Evolutionary conservation across 371 early-diverging fungal genomes (phyloP).

Genomic region (Mortierella polycephala): DNA sequence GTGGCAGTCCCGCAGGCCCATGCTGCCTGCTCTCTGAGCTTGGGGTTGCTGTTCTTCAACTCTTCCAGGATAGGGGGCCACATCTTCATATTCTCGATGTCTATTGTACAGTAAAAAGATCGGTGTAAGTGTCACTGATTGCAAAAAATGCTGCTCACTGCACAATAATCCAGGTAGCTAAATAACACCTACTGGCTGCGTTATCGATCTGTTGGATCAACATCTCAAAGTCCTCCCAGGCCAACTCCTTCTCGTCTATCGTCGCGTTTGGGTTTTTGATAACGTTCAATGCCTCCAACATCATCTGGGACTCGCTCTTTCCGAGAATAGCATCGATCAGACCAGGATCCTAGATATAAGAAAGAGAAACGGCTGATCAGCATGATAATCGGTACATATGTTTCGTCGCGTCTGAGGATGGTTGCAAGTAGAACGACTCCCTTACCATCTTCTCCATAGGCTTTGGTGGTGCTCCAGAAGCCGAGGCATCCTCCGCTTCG

Average conservation of each 20-base stretch:
- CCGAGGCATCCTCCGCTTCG: constrained; percentile 74
- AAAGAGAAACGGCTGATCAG: background rate
- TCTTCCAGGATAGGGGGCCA: constrained; percentile 84
- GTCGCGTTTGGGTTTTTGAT: constrained; percentile 67
- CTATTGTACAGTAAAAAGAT: constrained; percentile 41
- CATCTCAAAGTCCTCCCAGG: constrained; percentile 94
- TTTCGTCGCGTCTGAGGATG: too few species aligned
- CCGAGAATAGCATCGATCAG: constrained; percentile 93
- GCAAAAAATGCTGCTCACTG: background rate
- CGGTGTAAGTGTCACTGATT: background rate
- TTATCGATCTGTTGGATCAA: constrained; percentile 96
- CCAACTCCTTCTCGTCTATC: constrained; percentile 77
- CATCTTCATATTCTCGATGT: constrained; percentile 87
- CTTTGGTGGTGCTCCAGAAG: constrained; percentile 47
- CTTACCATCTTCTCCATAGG: constrained; percentile 34
- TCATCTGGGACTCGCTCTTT: constrained; percentile 87
- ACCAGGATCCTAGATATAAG: constrained; percentile 73
- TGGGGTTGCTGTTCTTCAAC: constrained; percentile 62
- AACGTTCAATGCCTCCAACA: constrained; percentile 81
- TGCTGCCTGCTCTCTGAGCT: constrained; percentile 77
- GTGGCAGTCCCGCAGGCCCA: constrained; percentile 96
- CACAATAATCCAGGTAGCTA: background rate
- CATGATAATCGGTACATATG: too few species aligned
- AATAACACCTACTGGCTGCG: constrained; percentile 73
- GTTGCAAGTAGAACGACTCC: background rate